These are phyloP conservation scores for Solioccasus polychromus DNA, from an alignment of 768 basidiomycete genomes.

Conservation along the genomic window DNA sequence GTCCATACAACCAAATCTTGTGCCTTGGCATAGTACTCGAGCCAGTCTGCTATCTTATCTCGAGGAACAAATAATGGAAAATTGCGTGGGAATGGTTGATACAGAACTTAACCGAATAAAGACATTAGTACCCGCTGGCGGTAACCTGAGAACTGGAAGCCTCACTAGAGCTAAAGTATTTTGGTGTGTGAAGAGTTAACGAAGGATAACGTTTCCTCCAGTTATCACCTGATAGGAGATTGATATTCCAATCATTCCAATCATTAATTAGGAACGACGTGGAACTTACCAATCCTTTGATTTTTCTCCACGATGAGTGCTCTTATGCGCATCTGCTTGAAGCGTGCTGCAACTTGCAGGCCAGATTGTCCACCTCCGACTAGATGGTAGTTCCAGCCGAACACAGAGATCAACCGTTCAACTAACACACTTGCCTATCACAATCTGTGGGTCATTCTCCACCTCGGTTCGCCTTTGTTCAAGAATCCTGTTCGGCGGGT, in stretches of 20 bases:
- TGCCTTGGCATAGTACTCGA: conserved; percentile 2
- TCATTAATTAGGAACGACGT: not conserved
- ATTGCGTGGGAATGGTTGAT: conserved; percentile 5
- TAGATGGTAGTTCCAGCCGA: not conserved
- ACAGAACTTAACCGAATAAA: too few species aligned
- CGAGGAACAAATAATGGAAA: conserved; percentile 5
- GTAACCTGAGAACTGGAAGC: not conserved
- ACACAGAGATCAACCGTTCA: not conserved
- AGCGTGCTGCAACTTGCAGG: conserved; percentile 1
- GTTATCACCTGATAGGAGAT: not conserved
- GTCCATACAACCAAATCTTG: conserved; percentile 8
- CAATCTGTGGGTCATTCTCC: conserved; percentile 5
- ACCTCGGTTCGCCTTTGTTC: conserved; percentile 1
- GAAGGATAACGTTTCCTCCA: conserved; percentile 9
- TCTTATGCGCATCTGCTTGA: conserved; percentile 1
- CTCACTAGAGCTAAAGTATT: not conserved
- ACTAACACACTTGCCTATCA: not conserved
- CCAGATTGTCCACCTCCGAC: conserved; percentile 3
- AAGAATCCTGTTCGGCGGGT: not conserved
- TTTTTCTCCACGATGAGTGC: conserved; percentile 4
- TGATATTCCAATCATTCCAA: too few species aligned
- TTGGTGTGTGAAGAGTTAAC: conserved; percentile 1
- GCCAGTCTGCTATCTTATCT: conserved; percentile 5
- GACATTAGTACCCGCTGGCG: too few species aligned
- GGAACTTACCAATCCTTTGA: conserved; percentile 1